Conservation (phyloP, 495 filamentous ascomycete genomes). For the Penicillium desertorum region DNA sequence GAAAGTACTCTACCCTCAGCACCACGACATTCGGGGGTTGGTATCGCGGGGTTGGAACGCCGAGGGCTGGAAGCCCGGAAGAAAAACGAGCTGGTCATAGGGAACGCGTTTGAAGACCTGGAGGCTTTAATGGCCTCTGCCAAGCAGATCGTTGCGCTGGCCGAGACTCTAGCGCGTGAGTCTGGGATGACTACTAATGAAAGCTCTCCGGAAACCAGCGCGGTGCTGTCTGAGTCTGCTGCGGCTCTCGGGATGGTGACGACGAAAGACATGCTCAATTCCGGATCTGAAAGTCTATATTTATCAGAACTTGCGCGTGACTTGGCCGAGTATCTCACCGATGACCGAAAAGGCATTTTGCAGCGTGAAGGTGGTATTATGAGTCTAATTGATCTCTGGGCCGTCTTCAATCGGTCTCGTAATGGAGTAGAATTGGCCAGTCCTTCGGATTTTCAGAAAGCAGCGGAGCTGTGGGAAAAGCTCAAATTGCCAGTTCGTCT, state of each 20-base stretch:
- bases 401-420: conserved; percentile 92
- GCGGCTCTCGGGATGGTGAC: conserved; percentile 84
- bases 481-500: conserved; percentile 83
- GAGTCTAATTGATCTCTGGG: conserved; percentile 94
- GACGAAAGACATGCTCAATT: conserved; percentile 83
- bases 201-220: conserved; percentile 62
- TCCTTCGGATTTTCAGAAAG: conserved; percentile 87
- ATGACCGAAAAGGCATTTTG: conserved; percentile 80
- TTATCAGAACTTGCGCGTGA: conserved; percentile 81
- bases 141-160: conserved; percentile 90
- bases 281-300: conserved; percentile 59
- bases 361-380: conserved; percentile 88
- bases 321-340: conserved; percentile 89
- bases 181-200: conserved; percentile 56
- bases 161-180: conserved; percentile 79
- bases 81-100: conserved; percentile 91
- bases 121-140: conserved; percentile 96
- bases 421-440: conserved; percentile 94
- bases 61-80: conserved; percentile 76
- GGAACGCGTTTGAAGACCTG: conserved; percentile 92
- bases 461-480: conserved; percentile 83
- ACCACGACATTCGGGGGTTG: conserved; percentile 63
- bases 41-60: conserved; percentile 89
- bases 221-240: conserved; percentile 77
- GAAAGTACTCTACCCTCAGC: conserved; percentile 27